A percentile compares a stretch with the other conserved stretches of the same genome.
These are phyloP conservation scores for Pisolithus sp. DNA, from an alignment of 768 basidiomycete species.

Conservation along the genomic window DNA sequence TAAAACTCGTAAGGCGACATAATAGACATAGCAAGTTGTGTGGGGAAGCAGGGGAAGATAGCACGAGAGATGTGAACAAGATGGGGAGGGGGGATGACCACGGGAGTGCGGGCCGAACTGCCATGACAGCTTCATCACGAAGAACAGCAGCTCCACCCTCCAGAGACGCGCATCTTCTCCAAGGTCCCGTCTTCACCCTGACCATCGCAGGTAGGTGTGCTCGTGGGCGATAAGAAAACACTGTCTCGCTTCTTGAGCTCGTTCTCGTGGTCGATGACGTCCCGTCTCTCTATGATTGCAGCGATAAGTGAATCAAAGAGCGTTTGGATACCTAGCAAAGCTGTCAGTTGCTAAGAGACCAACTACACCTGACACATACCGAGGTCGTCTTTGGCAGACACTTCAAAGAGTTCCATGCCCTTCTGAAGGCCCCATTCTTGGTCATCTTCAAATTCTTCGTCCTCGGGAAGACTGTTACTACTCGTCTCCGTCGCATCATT, in stretches of 20 bases:
- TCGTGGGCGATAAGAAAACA: conserved; percentile 61
- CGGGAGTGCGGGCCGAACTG: conserved; percentile 7
- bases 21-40: conserved; percentile 22
- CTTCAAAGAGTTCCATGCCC: conserved; percentile 85
- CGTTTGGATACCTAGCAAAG: conserved; percentile 59
- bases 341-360: conserved; percentile 7
- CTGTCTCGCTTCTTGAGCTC: conserved; percentile 77
- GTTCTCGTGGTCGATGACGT: conserved; percentile 76
- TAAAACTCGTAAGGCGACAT: conserved; percentile 21
- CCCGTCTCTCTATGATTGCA: conserved; percentile 73
- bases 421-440: conserved; percentile 73
- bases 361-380: conserved; percentile 38
- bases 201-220: conserved; percentile 68
- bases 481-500: conserved; percentile 53
- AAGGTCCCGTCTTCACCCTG: conserved; percentile 76
- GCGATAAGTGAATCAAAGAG: conserved; percentile 77
- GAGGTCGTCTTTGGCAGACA: conserved; percentile 82
- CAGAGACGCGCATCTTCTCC: conserved; percentile 41
- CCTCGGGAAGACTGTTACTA: conserved; percentile 62
- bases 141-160: conserved; percentile 67
- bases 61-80: conserved; percentile 3
- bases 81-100: conserved; percentile 8
- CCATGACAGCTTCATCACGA: conserved; percentile 21
- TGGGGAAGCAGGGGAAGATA: conserved; percentile 5
- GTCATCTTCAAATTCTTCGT: conserved; percentile 45